These are phyloP conservation scores for Ceratorhiza oryzae-sativae DNA, from an alignment of 1,284 basidiomycete genomes.

Conservation along the genomic window DNA sequence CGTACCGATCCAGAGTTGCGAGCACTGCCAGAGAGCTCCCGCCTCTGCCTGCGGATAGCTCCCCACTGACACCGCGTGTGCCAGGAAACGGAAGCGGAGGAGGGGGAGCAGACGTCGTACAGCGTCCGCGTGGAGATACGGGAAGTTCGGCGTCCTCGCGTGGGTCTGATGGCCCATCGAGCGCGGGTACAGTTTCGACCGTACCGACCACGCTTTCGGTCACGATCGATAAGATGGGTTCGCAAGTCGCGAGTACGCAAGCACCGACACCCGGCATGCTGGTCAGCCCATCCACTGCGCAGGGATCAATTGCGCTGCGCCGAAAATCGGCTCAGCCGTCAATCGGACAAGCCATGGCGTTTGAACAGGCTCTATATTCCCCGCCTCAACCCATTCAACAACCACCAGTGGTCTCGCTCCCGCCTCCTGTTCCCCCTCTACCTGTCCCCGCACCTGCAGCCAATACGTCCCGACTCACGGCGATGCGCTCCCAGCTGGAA, in stretches of 20 bases:
- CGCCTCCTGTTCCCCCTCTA: slow-evolving; percentile 27
- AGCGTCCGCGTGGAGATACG: slow-evolving; percentile 35
- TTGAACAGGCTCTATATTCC: slow-evolving; percentile 14
- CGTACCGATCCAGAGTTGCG: slow-evolving; percentile 25
- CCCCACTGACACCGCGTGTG: slow-evolving; percentile 27
- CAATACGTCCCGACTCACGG: slow-evolving; percentile 50
- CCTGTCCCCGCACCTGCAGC: slow-evolving; percentile 45
- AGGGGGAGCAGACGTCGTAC: slow-evolving; percentile 16
- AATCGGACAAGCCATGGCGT: slow-evolving; percentile 23
- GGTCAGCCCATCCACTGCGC: slow-evolving; percentile 54
- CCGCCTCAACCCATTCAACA: neutral
- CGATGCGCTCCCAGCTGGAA: slow-evolving; percentile 55
- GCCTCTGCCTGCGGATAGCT: slow-evolving; percentile 14
- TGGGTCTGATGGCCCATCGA: slow-evolving; percentile 34
- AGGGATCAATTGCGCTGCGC: slow-evolving; percentile 74
- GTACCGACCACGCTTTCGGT: slow-evolving; percentile 28
- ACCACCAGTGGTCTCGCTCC: slow-evolving; percentile 16
- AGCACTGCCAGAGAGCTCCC: slow-evolving; percentile 29
- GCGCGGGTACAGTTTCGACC: slow-evolving; percentile 31
- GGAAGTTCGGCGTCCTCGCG: slow-evolving; percentile 28
- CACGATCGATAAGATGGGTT: slow-evolving; percentile 18
- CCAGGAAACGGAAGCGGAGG: neutral
- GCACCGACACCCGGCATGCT: slow-evolving; percentile 10
- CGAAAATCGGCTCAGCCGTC: slow-evolving; percentile 51
- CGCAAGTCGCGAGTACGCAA: neutral